These are phyloP conservation scores for Leccinellum albellum DNA, from an alignment of 768 basidiomycete species.

Conservation along the genomic window DNA sequence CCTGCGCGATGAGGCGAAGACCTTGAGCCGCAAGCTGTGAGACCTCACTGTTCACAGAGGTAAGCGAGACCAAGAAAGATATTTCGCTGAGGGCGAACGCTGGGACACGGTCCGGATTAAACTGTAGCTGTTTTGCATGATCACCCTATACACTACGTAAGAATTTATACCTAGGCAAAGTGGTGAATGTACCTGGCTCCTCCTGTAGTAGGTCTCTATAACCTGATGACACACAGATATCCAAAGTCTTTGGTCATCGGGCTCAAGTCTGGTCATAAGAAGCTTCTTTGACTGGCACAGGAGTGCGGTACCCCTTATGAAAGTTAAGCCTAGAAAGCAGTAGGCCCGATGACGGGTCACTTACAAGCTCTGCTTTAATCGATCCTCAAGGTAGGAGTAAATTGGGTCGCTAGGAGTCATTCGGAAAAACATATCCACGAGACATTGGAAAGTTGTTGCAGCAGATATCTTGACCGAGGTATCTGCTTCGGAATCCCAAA, in stretches of 20 bases:
- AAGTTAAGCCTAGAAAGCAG: background rate
- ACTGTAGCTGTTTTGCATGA: slow-evolving; percentile 48
- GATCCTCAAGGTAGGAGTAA: slow-evolving; percentile 36
- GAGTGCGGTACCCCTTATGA: slow-evolving; percentile 20
- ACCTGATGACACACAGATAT: slow-evolving; percentile 59
- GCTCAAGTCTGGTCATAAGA: slow-evolving; percentile 54
- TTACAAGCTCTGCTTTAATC: slow-evolving; percentile 49
- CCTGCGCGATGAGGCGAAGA: slow-evolving; percentile 62
- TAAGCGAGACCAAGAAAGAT: slow-evolving; percentile 65
- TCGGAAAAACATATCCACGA: slow-evolving; percentile 43
- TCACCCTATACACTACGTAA: slow-evolving; percentile 32
- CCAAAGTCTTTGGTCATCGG: slow-evolving; percentile 66
- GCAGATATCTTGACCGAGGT: slow-evolving; percentile 61
- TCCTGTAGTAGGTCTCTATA: slow-evolving; percentile 51
- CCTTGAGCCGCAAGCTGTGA: slow-evolving; percentile 67
- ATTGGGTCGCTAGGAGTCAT: slow-evolving; percentile 38
- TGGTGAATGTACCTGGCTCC: slow-evolving; percentile 40
- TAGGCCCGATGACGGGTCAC: slow-evolving; percentile 16
- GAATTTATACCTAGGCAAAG: background rate
- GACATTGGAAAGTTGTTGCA: slow-evolving; percentile 46
- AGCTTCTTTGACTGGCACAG: slow-evolving; percentile 56
- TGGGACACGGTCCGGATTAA: slow-evolving; percentile 49
- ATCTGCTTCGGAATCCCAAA: slow-evolving; percentile 65
- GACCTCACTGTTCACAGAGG: slow-evolving; percentile 63
- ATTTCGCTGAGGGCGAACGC: slow-evolving; percentile 71